Conservation (phyloP, 768 basidiomycete genomes). For the Rubroboletus pulcherrimus region DNA sequence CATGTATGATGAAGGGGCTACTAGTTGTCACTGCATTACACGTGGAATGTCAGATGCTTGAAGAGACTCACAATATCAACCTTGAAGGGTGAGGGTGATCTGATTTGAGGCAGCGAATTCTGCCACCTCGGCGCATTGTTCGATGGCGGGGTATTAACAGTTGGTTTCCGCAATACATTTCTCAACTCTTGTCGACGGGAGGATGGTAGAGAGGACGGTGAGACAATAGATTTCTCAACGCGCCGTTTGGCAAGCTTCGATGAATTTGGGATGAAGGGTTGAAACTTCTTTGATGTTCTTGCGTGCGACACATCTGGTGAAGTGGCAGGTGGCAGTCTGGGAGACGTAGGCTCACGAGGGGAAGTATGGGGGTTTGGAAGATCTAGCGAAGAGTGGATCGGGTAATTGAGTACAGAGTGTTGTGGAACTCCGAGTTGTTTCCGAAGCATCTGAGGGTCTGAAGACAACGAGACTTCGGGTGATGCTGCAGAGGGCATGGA, state of each 20-base stretch:
- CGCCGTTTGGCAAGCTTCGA: conserved; percentile 11
- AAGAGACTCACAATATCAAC: conserved; percentile 25
- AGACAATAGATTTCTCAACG: not conserved
- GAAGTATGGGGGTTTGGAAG: conserved; percentile 25
- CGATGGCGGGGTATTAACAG: not conserved
- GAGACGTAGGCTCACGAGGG: not conserved
- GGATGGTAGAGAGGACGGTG: not conserved
- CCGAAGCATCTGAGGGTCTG: conserved; percentile 25
- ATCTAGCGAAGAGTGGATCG: conserved; percentile 11
- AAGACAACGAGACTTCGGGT: conserved; percentile 11
- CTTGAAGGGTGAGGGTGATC: conserved; percentile 23
- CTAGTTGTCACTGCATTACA: conserved; percentile 12
- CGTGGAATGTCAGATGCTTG: not conserved
- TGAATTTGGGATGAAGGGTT: not conserved
- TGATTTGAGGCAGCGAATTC: conserved; percentile 20
- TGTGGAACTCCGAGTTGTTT: conserved; percentile 31
- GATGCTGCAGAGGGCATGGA: conserved; percentile 18
- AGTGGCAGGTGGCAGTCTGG: not conserved
- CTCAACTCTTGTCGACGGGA: not conserved
- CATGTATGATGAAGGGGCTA: conserved; percentile 31
- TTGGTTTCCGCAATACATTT: conserved; percentile 6
- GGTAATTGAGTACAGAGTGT: conserved; percentile 27
- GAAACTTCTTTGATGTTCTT: not conserved
- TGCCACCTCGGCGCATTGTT: not conserved
- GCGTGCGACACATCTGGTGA: not conserved